Percentiles rank a stretch among this genome's conserved stretches.
These are phyloP conservation scores for Cryptosporidium viatorum DNA, from an alignment of 169 alveolate genomes.

Conservation along the genomic window DNA sequence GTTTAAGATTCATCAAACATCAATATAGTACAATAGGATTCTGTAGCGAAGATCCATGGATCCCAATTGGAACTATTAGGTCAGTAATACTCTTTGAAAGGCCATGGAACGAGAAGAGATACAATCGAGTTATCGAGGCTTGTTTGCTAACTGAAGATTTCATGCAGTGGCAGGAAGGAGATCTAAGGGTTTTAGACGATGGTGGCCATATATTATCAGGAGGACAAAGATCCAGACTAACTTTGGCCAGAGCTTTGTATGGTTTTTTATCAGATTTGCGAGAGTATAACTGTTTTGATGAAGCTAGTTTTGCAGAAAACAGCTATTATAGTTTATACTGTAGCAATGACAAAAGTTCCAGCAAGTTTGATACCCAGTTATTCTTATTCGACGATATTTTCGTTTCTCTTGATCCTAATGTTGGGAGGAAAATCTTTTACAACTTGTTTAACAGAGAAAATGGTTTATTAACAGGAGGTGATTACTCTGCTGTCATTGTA, in stretches of 20 bases:
- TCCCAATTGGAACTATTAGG: slow-evolving; percentile 85
- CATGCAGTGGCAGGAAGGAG: slow-evolving; percentile 82
- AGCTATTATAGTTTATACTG: not conserved
- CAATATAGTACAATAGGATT: slow-evolving; percentile 44
- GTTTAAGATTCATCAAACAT: slow-evolving; percentile 7
- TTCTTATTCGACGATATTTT: slow-evolving; percentile 56
- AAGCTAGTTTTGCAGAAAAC: not conserved
- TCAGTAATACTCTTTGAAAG: slow-evolving; percentile 84
- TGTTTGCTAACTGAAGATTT: slow-evolving; percentile 82
- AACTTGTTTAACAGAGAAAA: slow-evolving; percentile 23
- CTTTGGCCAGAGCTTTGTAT: slow-evolving; percentile 92
- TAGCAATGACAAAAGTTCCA: not conserved
- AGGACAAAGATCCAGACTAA: slow-evolving; percentile 93
- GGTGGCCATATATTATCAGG: slow-evolving; percentile 86
- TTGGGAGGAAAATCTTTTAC: slow-evolving; percentile 49
- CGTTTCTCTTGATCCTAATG: slow-evolving; percentile 61
- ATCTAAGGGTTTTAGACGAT: slow-evolving; percentile 83
- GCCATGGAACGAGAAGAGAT: slow-evolving; percentile 77
- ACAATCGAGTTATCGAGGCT: slow-evolving; percentile 78
- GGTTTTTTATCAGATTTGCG: slow-evolving; percentile 36
- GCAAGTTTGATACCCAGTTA: slow-evolving; percentile 30
- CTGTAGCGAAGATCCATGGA: slow-evolving; percentile 81
- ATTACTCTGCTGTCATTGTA: slow-evolving; percentile 28
- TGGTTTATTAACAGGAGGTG: slow-evolving; percentile 36
- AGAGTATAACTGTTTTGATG: slow-evolving; percentile 10